Percentiles rank a stretch among this genome's conserved stretches.
phyloP scores from a whole-genome alignment of 176 grass and related monocot genomes.

The sorghum (Sorghum bicolor) region Sorghum_bicolor_NCBIv3 NC_012871.2:71569001-71569500 shows the following conservation, averaged over 20 bases:
- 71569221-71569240: slow-evolving; percentile 7
- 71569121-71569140: neutral
- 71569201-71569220: neutral
- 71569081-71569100: neutral
- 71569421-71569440: neutral
- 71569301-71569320: neutral
- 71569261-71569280: neutral
- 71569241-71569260: neutral
- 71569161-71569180: neutral
- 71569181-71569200: neutral
- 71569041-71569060: neutral
- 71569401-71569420: neutral
- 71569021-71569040: neutral
- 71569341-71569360: neutral
- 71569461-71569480: neutral
- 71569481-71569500: slow-evolving; percentile 4
- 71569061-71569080: neutral
- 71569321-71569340: no score
- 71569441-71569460: neutral
- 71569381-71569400: neutral
- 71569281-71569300: neutral
- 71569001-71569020: neutral
- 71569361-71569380: neutral
- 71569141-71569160: neutral
- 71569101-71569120: neutral